These are phyloP conservation scores for Leptographium galeiforme DNA, from an alignment of 2,329 filamentous ascomycete species.

Conservation along the genomic window DNA sequence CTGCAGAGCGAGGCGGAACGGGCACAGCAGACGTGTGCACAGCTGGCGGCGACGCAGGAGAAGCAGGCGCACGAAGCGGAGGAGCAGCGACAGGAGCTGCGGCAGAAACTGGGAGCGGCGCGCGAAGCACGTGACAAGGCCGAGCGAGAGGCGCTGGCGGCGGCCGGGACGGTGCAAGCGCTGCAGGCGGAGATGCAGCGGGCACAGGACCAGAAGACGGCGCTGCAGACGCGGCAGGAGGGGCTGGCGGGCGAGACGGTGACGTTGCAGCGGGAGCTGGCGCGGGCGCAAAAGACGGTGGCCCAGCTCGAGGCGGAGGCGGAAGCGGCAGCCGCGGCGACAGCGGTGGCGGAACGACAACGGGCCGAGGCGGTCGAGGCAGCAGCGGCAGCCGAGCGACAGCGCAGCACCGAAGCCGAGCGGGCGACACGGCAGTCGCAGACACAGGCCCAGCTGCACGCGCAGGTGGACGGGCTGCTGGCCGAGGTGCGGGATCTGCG, in stretches of 20 bases:
- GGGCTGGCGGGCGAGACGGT: constrained; percentile 51
- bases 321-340: too few species aligned
- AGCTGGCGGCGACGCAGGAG: constrained; percentile 37
- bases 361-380: not conserved
- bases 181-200: constrained; percentile 46
- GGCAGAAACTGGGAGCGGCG: constrained; percentile 28
- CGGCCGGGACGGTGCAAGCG: constrained; percentile 38
- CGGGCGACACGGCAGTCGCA: constrained; percentile 16
- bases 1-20: constrained; percentile 53
- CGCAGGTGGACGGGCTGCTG: constrained; percentile 35
- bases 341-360: constrained; percentile 20
- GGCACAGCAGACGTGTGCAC: constrained; percentile 32
- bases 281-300: constrained; percentile 31
- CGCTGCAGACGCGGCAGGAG: constrained; percentile 57
- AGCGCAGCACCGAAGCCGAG: constrained; percentile 47
- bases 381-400: constrained; percentile 32
- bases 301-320: constrained; percentile 34
- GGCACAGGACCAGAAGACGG: constrained; percentile 49
- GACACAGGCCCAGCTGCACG: constrained; percentile 14
- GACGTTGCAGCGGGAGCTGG: constrained; percentile 51
- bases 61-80: constrained; percentile 33
- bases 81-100: constrained; percentile 30
- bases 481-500: constrained; percentile 50
- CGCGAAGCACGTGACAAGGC: constrained; percentile 28
- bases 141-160: constrained; percentile 22